phyloP scores from a whole-genome alignment of 2,329 filamentous ascomycete species.

The Penicillium glabrum region DNA sequence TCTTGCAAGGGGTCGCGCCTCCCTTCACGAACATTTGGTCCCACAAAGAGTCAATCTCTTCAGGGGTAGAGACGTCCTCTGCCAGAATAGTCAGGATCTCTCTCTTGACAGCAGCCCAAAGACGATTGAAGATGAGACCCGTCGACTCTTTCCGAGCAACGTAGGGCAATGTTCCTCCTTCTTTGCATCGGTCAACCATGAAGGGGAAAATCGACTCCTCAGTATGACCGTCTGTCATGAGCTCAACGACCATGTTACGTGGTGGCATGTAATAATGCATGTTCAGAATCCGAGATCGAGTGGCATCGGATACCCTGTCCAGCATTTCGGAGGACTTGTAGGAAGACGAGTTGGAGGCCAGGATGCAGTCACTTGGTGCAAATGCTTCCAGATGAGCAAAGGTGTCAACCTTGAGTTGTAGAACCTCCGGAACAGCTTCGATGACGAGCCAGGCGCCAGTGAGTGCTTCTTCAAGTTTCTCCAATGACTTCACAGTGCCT shows the following conservation, averaged over 20 bases:
- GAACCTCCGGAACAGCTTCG: constrained; percentile 53
- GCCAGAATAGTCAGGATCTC: constrained; percentile 51
- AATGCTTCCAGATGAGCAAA: constrained; percentile 47
- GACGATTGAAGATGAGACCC: constrained; percentile 55
- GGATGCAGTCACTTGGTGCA: constrained; percentile 47
- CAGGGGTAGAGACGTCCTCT: constrained; percentile 50
- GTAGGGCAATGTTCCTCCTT: constrained; percentile 46
- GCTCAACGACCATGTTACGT: constrained; percentile 45
- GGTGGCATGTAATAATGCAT: constrained; percentile 55
- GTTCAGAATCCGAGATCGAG: constrained; percentile 40
- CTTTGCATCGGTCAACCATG: constrained; percentile 30
- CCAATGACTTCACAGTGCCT: too few relatives aligned
- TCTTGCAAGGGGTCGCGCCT: constrained; percentile 30
- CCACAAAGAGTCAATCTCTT: constrained; percentile 49
- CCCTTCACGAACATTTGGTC: constrained; percentile 36
- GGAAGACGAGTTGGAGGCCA: constrained; percentile 53
- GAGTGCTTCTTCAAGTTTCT: too few relatives aligned
- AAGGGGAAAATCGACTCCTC: constrained; percentile 44
- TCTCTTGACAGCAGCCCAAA: constrained; percentile 59
- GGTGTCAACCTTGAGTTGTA: constrained; percentile 49
- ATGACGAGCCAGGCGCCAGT: constrained; percentile 51
- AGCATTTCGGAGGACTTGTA: constrained; percentile 54
- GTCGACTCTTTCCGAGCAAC: constrained; percentile 50
- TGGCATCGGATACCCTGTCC: constrained; percentile 31
- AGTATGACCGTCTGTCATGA: constrained; percentile 55